Conservation (phyloP, 225 moss, liverwort and hornwort genomes). For the Anthoceros angustus region DNA sequence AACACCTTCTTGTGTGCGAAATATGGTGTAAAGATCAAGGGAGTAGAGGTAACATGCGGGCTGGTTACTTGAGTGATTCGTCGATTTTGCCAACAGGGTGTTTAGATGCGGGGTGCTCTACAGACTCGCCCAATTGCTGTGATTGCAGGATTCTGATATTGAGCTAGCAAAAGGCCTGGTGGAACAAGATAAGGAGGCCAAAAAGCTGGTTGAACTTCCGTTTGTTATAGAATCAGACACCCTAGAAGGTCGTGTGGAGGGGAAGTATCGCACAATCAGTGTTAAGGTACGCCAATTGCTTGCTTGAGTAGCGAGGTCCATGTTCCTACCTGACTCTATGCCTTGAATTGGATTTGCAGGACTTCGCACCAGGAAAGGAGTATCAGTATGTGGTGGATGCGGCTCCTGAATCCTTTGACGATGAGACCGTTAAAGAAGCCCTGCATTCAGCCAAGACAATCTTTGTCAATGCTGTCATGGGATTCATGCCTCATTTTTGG, state of each 20-base stretch:
- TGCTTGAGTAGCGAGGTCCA: background rate
- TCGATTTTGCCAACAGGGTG: background rate
- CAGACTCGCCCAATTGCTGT: background rate
- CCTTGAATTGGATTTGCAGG: conserved; percentile 15
- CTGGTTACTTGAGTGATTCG: background rate
- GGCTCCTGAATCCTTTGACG: conserved; percentile 47
- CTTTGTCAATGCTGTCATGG: conserved; percentile 85
- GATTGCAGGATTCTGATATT: conserved; percentile 60
- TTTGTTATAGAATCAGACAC: conserved; percentile 54
- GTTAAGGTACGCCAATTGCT: conserved; percentile 23
- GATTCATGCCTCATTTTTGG: conserved; percentile 78
- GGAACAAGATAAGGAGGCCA: conserved; percentile 52
- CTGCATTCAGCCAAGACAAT: conserved; percentile 49
- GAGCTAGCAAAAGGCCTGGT: conserved; percentile 66
- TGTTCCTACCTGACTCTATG: background rate
- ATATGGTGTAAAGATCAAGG: conserved; percentile 59
- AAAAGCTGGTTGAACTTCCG: conserved; percentile 66
- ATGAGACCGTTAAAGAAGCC: conserved; percentile 21
- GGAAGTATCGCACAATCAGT: conserved; percentile 51
- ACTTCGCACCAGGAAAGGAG: conserved; percentile 50
- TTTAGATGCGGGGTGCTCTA: background rate
- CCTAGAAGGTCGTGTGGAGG: conserved; percentile 47
- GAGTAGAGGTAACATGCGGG: conserved; percentile 33
- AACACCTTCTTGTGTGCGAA: conserved; percentile 83
- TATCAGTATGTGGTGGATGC: conserved; percentile 64